A percentile compares a stretch with the other conserved stretches of the same genome.
phyloP scores from a whole-genome alignment of 2,329 filamentous ascomycete genomes.

The Colletotrichum australisinense region DNA sequence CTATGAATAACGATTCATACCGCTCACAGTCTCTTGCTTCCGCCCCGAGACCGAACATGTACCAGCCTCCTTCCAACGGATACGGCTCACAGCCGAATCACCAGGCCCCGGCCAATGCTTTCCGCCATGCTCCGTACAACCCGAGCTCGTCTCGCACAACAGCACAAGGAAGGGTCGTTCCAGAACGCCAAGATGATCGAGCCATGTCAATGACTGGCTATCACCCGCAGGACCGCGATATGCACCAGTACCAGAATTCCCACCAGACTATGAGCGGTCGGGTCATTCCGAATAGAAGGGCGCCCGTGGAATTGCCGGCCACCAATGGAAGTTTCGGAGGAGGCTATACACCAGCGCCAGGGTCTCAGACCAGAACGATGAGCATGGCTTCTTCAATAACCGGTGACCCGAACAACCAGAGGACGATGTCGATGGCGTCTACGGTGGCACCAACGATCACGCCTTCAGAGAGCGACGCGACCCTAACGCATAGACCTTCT shows the following conservation, averaged over 20 bases:
- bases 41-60: constrained; percentile 77
- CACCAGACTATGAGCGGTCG: constrained; percentile 95
- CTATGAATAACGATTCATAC: constrained; percentile 86
- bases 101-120: constrained; percentile 76
- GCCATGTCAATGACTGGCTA: constrained; percentile 95
- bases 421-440: constrained; percentile 95
- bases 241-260: constrained; percentile 49
- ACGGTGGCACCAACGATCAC: constrained; percentile 79
- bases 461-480: constrained; percentile 66
- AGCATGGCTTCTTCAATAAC: constrained; percentile 71
- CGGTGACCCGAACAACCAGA: constrained; percentile 57
- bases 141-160: constrained; percentile 80
- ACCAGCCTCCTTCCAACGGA: constrained; percentile 70
- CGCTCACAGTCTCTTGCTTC: constrained; percentile 93
- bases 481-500: constrained; percentile 66
- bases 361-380: constrained; percentile 67
- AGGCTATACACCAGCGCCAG: constrained; percentile 59
- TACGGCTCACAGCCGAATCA: constrained; percentile 56
- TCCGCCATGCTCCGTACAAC: constrained; percentile 82
- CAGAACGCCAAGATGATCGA: constrained; percentile 90
- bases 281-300: constrained; percentile 80
- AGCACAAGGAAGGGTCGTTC: constrained; percentile 89
- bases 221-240: constrained; percentile 74
- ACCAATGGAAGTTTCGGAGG: constrained; percentile 51
- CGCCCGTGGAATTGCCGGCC: constrained; percentile 53